Evolutionary conservation across 805 yeast species (phyloP), one percentile per base, ranked within the genome.

Genomic region (Yamadazyma endophytica): DNA sequence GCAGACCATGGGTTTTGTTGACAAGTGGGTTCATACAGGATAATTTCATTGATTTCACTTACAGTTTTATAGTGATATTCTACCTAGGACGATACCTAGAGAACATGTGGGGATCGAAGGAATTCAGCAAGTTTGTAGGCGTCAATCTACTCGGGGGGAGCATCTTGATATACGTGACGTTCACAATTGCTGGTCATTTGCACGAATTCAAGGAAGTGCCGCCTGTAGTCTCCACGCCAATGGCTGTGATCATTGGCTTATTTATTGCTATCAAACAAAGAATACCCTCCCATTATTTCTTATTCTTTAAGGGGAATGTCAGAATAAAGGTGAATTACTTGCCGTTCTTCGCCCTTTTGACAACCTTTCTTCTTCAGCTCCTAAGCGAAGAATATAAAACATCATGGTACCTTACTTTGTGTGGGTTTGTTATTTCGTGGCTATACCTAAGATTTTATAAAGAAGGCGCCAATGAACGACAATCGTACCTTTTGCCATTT

Each of bases 1-100:
- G 49, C 4, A 54, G 68, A 17, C 76, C 76, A 4, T 75, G 79
- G 79, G 72, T 71, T 5, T 46, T 75, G 8, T 26, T 71, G 20
- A 70, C 78, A 4, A 47, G 70, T 13, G 43, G 68, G 11, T 63
- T 74, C 34, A 64, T 71, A 13, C 79, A 74, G 34, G 67, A 64
- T 26, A 61, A 59, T 22, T 31, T 70, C 13, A 24, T 69, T 9
- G 57, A 70, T 3, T 56, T 68, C 9, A 26, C 60, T 5, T 43
- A 62, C 6, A 54, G 71, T 14, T 44, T 64, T 14, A 35, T 61
- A 14, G 50, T 69, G 11, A 43, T 73, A 9, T 56, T 65, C 31
- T 73, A 70, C 43, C 68, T 82, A 21, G 86, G 85, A 4, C 63
- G 72, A 31, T 82, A 77, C 56, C 68, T 80, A 42, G 89, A 82